Percentiles rank a stretch among this genome's conserved stretches.
Conservation (phyloP, 2,329 filamentous ascomycete genomes). For the Simplicillium sp. region DNA sequence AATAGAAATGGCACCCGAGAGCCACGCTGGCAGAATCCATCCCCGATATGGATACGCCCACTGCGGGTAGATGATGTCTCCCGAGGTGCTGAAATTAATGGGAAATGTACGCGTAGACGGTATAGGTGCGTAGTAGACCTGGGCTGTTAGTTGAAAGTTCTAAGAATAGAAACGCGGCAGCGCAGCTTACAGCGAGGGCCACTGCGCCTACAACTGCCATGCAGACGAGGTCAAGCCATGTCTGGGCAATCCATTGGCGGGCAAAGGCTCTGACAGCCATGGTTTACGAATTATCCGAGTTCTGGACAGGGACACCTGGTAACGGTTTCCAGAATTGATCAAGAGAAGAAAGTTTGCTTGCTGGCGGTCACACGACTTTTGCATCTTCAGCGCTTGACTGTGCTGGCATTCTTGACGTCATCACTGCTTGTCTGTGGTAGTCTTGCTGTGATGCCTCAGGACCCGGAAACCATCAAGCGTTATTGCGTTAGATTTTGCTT, state of each 20-base stretch:
- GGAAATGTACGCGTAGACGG: slow-evolving; percentile 51
- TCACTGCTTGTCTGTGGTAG: too few species aligned
- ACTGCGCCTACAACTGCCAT: slow-evolving; percentile 40
- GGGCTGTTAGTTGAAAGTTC: neutral
- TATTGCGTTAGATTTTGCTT: too few species aligned
- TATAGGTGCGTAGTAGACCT: slow-evolving; percentile 46
- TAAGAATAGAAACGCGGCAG: neutral
- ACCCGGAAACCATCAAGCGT: too few species aligned
- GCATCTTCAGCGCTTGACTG: too few species aligned
- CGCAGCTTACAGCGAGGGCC: slow-evolving; percentile 17
- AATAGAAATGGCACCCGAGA: slow-evolving; percentile 45
- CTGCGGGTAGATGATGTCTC: slow-evolving; percentile 53
- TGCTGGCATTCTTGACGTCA: too few species aligned
- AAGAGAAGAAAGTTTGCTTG: too few species aligned
- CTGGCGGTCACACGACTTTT: too few species aligned
- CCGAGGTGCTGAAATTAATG: slow-evolving; percentile 44
- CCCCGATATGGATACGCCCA: slow-evolving; percentile 56
- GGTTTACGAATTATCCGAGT: too few species aligned
- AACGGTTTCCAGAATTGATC: too few species aligned
- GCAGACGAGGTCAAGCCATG: slow-evolving; percentile 49
- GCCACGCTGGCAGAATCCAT: slow-evolving; percentile 51
- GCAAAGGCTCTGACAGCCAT: slow-evolving; percentile 10
- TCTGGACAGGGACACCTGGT: too few species aligned
- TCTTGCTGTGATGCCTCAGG: too few species aligned
- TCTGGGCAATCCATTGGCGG: slow-evolving; percentile 44